A percentile compares a stretch with the other conserved stretches of the same genome.
These are phyloP conservation scores for Phyllosticta citribraziliensis DNA, from an alignment of 2,329 filamentous ascomycete genomes.

Conservation along the genomic window DNA sequence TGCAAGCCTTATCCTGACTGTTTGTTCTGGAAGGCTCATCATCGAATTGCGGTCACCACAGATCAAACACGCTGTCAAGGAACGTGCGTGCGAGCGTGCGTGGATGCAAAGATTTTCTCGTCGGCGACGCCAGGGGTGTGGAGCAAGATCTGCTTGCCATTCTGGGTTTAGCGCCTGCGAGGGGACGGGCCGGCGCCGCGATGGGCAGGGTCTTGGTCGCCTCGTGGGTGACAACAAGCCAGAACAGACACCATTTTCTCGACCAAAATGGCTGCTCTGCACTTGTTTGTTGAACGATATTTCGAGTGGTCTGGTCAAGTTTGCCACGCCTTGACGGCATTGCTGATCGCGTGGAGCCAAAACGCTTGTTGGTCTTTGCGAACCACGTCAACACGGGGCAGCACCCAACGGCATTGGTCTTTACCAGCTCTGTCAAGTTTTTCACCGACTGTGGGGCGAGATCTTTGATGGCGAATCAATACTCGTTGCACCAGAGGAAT, in stretches of 20 bases:
- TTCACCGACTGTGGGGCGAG: not conserved
- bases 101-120: not conserved
- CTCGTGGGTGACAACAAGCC: not conserved
- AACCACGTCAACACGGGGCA: too few relatives aligned
- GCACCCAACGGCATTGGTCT: too few relatives aligned
- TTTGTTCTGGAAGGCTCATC: too few relatives aligned
- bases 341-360: too few relatives aligned
- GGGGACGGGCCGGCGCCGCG: not conserved
- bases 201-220: not conserved
- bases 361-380: too few relatives aligned
- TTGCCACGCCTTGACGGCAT: too few relatives aligned
- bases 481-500: not conserved
- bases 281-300: not conserved
- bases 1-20: too few relatives aligned
- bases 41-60: too few relatives aligned
- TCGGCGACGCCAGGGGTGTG: not conserved
- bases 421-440: too few relatives aligned
- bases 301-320: too few relatives aligned
- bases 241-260: not conserved
- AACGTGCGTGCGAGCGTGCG: not conserved
- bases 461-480: not conserved
- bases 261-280: not conserved
- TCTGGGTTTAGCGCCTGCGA: not conserved
- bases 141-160: not conserved
- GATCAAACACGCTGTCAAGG: too few relatives aligned